A percentile compares a stretch with the other conserved stretches of the same genome.
Evolutionary conservation across 73 alveolate species (phyloP).

Genomic region (Paramecium octaurelia): DNA sequence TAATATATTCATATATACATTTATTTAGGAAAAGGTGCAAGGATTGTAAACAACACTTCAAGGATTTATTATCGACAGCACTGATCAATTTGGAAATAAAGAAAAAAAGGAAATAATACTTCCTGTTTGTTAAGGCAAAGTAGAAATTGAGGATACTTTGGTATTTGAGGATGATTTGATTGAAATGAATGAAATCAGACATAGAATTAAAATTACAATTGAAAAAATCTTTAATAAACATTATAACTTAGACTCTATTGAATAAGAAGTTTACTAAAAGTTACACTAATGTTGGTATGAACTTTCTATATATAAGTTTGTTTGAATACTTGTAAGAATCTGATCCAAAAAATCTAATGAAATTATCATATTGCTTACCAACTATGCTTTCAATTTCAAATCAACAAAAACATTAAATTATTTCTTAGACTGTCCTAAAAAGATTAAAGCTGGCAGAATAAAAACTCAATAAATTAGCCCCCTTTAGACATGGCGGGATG

Average conservation of each 20-base stretch:
- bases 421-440: neutral
- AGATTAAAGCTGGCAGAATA: neutral
- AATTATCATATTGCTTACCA: neutral
- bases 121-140: neutral
- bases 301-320: neutral
- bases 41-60: neutral
- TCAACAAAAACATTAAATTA: neutral
- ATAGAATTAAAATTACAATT: neutral
- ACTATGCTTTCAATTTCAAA: neutral
- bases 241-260: neutral
- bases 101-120: neutral
- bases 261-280: slow-evolving; percentile 7
- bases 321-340: slow-evolving; percentile 9
- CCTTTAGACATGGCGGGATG: slow-evolving; percentile 13
- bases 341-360: neutral
- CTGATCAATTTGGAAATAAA: slow-evolving; percentile 23
- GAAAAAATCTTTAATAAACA: neutral
- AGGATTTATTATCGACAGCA: neutral
- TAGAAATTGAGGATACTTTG: neutral
- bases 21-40: neutral
- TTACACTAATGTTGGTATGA: slow-evolving; percentile 1
- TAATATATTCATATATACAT: neutral
- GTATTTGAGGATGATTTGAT: neutral
- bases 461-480: neutral
- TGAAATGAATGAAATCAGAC: neutral